Conservation (phyloP, 257 asterid genomes). For the Leptodermis oblonga region DNA sequence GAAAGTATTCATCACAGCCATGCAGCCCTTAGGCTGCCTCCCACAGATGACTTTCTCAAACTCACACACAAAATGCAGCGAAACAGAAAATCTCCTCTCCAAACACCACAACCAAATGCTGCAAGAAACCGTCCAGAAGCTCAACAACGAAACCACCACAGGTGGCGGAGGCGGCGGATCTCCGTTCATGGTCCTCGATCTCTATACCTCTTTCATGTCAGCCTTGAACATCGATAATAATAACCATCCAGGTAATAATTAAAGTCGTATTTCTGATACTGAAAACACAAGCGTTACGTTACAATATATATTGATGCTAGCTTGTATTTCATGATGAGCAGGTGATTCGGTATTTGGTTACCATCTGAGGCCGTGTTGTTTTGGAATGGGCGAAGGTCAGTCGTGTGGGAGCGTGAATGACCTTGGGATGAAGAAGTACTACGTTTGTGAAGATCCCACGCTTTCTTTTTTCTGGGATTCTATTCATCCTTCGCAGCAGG, state of each 20-base stretch:
- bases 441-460: constrained; percentile 40
- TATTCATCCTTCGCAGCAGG: constrained; percentile 58
- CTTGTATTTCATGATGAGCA: neutral
- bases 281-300: too few relatives aligned
- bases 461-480: constrained; percentile 57
- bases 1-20: constrained; percentile 43
- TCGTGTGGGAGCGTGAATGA: constrained; percentile 44
- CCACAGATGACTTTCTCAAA: constrained; percentile 31
- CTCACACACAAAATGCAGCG: constrained; percentile 36
- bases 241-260: constrained; percentile 33
- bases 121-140: constrained; percentile 30
- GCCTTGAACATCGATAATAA: constrained; percentile 31
- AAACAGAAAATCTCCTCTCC: constrained; percentile 34
- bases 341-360: constrained; percentile 31
- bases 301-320: too few relatives aligned
- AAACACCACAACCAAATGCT: constrained; percentile 43
- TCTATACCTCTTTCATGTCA: constrained; percentile 49
- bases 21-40: constrained; percentile 58
- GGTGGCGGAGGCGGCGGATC: too few relatives aligned
- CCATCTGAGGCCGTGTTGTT: constrained; percentile 58
- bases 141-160: constrained; percentile 40
- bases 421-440: constrained; percentile 37
- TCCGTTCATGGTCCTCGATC: constrained; percentile 38
- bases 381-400: constrained; percentile 32
- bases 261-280: too few relatives aligned